Evolutionary conservation across 2,329 filamentous ascomycete genomes (phyloP).

Genomic region (Sclerotinia minor): DNA sequence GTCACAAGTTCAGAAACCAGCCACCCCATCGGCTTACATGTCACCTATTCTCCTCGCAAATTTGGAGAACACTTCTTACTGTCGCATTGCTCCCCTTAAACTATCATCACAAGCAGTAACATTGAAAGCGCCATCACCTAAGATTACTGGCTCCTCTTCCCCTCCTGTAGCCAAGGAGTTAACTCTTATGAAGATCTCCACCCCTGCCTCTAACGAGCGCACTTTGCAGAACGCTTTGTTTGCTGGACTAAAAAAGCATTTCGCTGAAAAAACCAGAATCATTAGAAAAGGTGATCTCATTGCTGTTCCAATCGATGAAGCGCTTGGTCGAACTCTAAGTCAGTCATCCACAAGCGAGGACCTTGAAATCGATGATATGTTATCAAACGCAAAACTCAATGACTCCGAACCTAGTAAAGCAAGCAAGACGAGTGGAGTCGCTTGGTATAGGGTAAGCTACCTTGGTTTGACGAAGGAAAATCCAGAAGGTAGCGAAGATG

Average conservation of each 20-base stretch:
- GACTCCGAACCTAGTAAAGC: constrained; percentile 44
- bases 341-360: constrained; percentile 61
- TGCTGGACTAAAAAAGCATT: constrained; percentile 82
- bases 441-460: constrained; percentile 90
- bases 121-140: constrained; percentile 54
- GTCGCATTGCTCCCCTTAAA: constrained; percentile 74
- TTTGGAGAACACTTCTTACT: constrained; percentile 72
- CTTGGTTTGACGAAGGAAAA: constrained; percentile 60
- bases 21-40: constrained; percentile 66
- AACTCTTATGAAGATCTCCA: constrained; percentile 83
- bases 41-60: constrained; percentile 89
- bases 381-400: constrained; percentile 54
- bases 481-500: constrained; percentile 53
- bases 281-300: constrained; percentile 86
- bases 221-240: constrained; percentile 83
- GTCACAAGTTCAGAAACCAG: constrained; percentile 63
- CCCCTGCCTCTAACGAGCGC: constrained; percentile 82
- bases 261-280: constrained; percentile 78
- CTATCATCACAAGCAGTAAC: constrained; percentile 49
- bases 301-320: constrained; percentile 84
- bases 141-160: constrained; percentile 55
- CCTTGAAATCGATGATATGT: constrained; percentile 68
- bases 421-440: constrained; percentile 55
- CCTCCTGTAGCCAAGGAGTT: constrained; percentile 71
- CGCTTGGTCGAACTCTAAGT: constrained; percentile 77